A percentile compares a stretch with the other conserved stretches of the same genome.
Evolutionary conservation across 352 stramenopile species (phyloP).

Genomic region (Globisporangium ultimum): DNA sequence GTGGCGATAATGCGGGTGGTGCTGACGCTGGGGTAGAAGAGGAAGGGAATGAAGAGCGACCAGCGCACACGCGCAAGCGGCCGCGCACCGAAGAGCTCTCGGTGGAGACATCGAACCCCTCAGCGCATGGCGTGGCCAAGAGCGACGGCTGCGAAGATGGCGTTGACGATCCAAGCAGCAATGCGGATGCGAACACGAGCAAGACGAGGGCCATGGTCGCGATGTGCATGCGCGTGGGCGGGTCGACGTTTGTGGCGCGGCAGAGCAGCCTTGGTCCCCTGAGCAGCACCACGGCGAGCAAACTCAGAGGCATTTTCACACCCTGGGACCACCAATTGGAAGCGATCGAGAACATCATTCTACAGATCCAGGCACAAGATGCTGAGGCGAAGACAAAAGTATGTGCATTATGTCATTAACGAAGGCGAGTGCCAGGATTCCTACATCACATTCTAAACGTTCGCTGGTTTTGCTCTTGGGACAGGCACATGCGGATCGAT

Average conservation of each 20-base stretch:
- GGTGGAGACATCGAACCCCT: neutral
- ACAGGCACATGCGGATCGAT: constrained; percentile 26
- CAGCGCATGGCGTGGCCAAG: neutral
- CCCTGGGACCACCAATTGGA: constrained; percentile 67
- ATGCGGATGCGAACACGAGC: neutral
- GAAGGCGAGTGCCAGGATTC: too few species aligned
- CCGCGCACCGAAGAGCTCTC: constrained; percentile 10
- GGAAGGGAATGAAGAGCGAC: constrained; percentile 1
- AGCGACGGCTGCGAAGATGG: neutral
- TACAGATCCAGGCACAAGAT: constrained; percentile 29
- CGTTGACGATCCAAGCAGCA: neutral
- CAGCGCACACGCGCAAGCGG: constrained; percentile 18
- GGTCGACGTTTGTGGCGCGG: constrained; percentile 13
- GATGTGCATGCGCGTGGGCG: constrained; percentile 61
- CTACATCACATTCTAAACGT: too few species aligned
- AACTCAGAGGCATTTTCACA: constrained; percentile 26
- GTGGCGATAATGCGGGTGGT: neutral
- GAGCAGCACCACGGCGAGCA: constrained; percentile 1
- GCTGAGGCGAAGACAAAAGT: constrained; percentile 12
- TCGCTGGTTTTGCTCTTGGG: neutral
- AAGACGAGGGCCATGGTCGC: constrained; percentile 24
- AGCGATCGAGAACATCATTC: constrained; percentile 52
- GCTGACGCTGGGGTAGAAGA: too few species aligned
- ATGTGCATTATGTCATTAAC: neutral
- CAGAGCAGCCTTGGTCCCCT: constrained; percentile 10